These are phyloP conservation scores for Eucalyptus melliodora DNA, from an alignment of 345 rosid genomes.

Conservation along the genomic window DNA sequence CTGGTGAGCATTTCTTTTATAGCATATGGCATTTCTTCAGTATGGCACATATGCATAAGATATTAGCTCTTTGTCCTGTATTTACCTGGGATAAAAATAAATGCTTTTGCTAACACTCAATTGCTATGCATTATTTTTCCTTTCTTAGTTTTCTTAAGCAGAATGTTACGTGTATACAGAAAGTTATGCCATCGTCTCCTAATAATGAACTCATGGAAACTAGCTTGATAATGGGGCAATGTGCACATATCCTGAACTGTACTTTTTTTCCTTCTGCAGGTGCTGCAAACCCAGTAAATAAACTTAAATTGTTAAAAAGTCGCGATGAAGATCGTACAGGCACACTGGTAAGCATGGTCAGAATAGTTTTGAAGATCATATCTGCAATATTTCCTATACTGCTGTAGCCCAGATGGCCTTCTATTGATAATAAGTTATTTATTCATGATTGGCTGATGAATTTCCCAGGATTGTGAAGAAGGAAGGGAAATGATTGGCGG, in stretches of 20 bases:
- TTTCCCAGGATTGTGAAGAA: not conserved
- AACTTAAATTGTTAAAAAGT: not conserved
- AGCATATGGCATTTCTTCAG: not conserved
- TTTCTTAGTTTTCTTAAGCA: not conserved
- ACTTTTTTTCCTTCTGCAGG: conserved; percentile 15
- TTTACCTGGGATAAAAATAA: not conserved
- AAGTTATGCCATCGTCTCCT: not conserved
- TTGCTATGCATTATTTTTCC: not conserved
- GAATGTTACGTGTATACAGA: not conserved
- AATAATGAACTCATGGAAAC: not conserved
- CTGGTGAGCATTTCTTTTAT: conserved; percentile 5
- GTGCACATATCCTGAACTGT: not conserved
- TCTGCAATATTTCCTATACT: not conserved
- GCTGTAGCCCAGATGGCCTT: not conserved
- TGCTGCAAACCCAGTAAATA: conserved; percentile 13
- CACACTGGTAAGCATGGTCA: not conserved
- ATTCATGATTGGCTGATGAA: not conserved
- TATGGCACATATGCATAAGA: not conserved
- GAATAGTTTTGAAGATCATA: not conserved
- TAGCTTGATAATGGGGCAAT: not conserved
- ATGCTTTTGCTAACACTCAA: not conserved
- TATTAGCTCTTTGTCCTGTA: not conserved
- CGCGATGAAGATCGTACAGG: not conserved
- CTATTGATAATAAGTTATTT: not conserved
- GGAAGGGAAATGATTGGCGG: conserved; percentile 29